phyloP scores from a whole-genome alignment of 148 eudicot genomes.

The Rhododendron henanense region DNA sequence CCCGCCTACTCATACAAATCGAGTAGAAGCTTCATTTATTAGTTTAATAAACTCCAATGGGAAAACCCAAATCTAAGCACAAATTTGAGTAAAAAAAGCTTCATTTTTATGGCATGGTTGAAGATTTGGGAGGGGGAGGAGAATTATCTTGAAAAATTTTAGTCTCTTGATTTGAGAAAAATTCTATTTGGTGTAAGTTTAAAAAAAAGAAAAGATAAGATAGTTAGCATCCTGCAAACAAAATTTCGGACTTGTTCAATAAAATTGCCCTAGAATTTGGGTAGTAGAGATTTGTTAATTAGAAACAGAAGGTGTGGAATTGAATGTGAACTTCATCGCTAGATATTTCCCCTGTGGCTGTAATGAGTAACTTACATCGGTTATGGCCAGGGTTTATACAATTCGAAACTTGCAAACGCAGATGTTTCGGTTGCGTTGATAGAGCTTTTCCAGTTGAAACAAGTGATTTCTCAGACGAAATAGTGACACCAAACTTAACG shows the following conservation, averaged over 20 bases:
- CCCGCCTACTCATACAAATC: neutral
- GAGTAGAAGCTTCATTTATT: no score
- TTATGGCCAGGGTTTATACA: conserved; percentile 20
- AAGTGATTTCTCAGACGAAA: conserved; percentile 11
- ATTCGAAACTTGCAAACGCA: conserved; percentile 6
- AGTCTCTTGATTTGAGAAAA: neutral
- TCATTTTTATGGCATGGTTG: neutral
- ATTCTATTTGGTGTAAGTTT: no score
- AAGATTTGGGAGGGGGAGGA: neutral
- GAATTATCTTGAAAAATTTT: neutral
- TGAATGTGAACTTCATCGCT: neutral
- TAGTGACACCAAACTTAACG: neutral
- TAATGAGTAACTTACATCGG: neutral
- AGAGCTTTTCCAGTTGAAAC: conserved; percentile 30
- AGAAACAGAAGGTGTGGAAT: neutral
- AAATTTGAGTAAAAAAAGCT: neutral
- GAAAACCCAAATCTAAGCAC: neutral
- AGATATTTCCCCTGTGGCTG: neutral
- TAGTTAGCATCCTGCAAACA: neutral
- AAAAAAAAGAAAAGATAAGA: neutral
- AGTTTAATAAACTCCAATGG: neutral
- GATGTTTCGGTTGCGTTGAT: conserved; percentile 11
- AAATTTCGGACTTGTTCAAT: neutral
- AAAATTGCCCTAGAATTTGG: neutral
- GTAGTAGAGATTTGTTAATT: neutral